Percentiles rank a stretch among this genome's conserved stretches.
Conservation (phyloP, 2,329 filamentous ascomycete genomes). For the Exserohilum rostratum region DNA sequence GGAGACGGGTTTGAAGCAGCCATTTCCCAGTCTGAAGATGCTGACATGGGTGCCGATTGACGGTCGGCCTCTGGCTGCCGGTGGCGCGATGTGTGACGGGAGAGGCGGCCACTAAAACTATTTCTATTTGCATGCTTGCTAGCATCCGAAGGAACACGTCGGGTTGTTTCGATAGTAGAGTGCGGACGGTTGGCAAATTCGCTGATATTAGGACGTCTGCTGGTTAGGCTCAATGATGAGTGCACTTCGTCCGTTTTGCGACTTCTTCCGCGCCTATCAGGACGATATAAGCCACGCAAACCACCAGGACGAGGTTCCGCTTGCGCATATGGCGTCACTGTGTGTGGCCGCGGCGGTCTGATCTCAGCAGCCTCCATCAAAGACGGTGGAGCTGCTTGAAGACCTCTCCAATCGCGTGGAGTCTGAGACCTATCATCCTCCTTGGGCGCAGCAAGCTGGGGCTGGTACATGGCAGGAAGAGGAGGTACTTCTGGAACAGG, state of each 20-base stretch:
- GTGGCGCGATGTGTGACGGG: slow-evolving; percentile 20
- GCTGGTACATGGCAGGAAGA: slow-evolving; percentile 24
- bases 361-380: slow-evolving; percentile 19
- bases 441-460: slow-evolving; percentile 12
- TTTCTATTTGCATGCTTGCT: slow-evolving; percentile 22
- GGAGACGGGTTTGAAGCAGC: slow-evolving; percentile 14
- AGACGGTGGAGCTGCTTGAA: slow-evolving; percentile 10
- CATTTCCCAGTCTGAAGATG: slow-evolving; percentile 24
- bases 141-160: slow-evolving; percentile 18
- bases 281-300: slow-evolving; percentile 28
- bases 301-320: slow-evolving; percentile 25
- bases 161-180: slow-evolving; percentile 14
- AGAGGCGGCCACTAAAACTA: slow-evolving; percentile 19
- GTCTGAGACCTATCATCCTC: slow-evolving; percentile 12
- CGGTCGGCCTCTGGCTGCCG: slow-evolving; percentile 15
- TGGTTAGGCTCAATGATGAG: slow-evolving; percentile 20
- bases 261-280: slow-evolving; percentile 11
- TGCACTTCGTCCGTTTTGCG: slow-evolving; percentile 18
- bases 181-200: slow-evolving; percentile 11
- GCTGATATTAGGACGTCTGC: slow-evolving; percentile 12
- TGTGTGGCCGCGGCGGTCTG: slow-evolving; percentile 13
- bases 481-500: slow-evolving; percentile 26
- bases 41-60: slow-evolving; percentile 1
- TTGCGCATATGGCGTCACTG: slow-evolving; percentile 17
- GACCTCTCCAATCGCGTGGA: slow-evolving; percentile 11